phyloP scores from a whole-genome alignment of 495 filamentous ascomycete species.

The Recurvomyces mirabilis region DNA sequence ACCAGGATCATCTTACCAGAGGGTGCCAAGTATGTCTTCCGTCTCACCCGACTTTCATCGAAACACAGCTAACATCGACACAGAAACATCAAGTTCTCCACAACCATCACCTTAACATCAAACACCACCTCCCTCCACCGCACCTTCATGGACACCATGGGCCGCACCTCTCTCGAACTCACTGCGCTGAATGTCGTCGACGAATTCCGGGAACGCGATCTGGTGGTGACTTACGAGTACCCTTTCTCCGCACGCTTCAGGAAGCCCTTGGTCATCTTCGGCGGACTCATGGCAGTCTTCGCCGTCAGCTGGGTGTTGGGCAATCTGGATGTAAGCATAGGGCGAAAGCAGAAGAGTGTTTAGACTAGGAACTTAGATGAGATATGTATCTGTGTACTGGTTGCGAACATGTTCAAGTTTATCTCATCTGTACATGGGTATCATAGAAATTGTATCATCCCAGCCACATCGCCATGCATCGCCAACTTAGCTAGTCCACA shows the following conservation, averaged over 20 bases:
- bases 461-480: too few relatives aligned
- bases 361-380: too few relatives aligned
- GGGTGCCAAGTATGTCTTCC: conserved; percentile 61
- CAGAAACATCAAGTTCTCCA: conserved; percentile 59
- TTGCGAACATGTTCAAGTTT: too few relatives aligned
- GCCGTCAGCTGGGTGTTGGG: conserved; percentile 63
- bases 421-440: too few relatives aligned
- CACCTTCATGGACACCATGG: conserved; percentile 90
- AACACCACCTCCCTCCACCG: conserved; percentile 52
- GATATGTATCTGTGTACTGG: too few relatives aligned
- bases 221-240: conserved; percentile 81
- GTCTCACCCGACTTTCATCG: conserved; percentile 15
- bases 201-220: conserved; percentile 66
- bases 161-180: conserved; percentile 72
- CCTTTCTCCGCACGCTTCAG: conserved; percentile 61
- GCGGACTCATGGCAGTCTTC: conserved; percentile 64
- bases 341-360: conserved; percentile 25
- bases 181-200: conserved; percentile 79
- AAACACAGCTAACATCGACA: not conserved
- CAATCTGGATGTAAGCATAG: conserved; percentile 61
- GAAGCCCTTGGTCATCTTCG: conserved; percentile 77
- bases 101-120: conserved; percentile 44
- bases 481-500: too few relatives aligned
- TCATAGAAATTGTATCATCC: too few relatives aligned
- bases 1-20: conserved; percentile 81